Evolutionary conservation across 805 yeast genomes (phyloP).

Genomic region (Metschnikowia noctiluminum): DNA sequence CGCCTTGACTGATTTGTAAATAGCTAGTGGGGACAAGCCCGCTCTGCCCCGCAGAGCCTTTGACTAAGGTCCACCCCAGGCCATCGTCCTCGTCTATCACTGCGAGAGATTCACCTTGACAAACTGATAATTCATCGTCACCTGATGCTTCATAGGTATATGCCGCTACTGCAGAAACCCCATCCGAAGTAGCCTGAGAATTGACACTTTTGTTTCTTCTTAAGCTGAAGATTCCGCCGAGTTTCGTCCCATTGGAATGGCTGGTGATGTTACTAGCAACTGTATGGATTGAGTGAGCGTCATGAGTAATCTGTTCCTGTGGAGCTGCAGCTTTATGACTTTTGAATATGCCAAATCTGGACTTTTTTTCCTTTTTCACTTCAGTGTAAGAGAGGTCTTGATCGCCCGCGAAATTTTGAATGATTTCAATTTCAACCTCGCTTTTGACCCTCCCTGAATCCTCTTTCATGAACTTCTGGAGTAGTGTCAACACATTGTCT

Average conservation of each 20-base stretch:
- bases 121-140: slow-evolving; percentile 66
- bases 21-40: slow-evolving; percentile 90
- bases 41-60: slow-evolving; percentile 36
- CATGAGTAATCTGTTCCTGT: slow-evolving; percentile 14
- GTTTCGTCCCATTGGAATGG: slow-evolving; percentile 19
- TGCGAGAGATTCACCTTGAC: slow-evolving; percentile 56
- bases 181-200: slow-evolving; percentile 19
- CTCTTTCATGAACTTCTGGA: slow-evolving; percentile 63
- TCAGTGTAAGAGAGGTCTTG: slow-evolving; percentile 61
- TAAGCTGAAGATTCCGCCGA: slow-evolving; percentile 35
- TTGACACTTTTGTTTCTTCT: slow-evolving; percentile 29
- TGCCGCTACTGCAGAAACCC: slow-evolving; percentile 46
- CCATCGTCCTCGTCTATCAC: slow-evolving; percentile 76
- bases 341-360: slow-evolving; percentile 54
- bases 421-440: slow-evolving; percentile 88
- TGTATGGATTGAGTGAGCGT: slow-evolving; percentile 34
- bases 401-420: slow-evolving; percentile 79
- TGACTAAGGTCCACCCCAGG: slow-evolving; percentile 83
- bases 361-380: slow-evolving; percentile 51
- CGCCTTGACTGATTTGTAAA: slow-evolving; percentile 37
- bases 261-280: slow-evolving; percentile 31
- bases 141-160: slow-evolving; percentile 68
- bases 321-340: slow-evolving; percentile 16
- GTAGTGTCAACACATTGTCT: slow-evolving; percentile 45
- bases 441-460: slow-evolving; percentile 72